Evolutionary conservation across 2,329 filamentous ascomycete species (phyloP).

Genomic region (Clarireedia homoeocarpa): DNA sequence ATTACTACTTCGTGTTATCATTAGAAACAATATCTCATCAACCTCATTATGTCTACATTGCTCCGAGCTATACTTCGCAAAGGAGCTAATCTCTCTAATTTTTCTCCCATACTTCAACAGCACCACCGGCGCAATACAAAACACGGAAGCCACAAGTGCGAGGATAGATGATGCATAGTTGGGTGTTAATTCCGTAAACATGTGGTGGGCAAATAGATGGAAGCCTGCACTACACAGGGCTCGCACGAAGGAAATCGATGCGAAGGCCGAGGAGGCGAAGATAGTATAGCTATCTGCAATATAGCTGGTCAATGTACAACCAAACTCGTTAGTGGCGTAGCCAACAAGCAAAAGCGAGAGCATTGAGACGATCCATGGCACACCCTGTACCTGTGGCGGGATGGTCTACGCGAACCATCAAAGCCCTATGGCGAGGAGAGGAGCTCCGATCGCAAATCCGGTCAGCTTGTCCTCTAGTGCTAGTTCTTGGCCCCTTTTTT

Average conservation of each 20-base stretch:
- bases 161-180: conserved; percentile 35
- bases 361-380: conserved; percentile 35
- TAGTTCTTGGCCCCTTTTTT: background rate
- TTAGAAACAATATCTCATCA: background rate
- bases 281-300: conserved; percentile 37
- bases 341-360: conserved; percentile 37
- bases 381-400: conserved; percentile 30
- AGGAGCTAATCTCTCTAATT: background rate
- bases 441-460: conserved; percentile 38
- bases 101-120: conserved; percentile 30
- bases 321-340: conserved; percentile 40
- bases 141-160: conserved; percentile 34
- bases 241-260: conserved; percentile 34
- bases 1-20: background rate
- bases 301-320: conserved; percentile 34
- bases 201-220: conserved; percentile 33
- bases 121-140: conserved; percentile 32
- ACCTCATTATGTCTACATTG: background rate
- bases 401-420: conserved; percentile 41
- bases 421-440: conserved; percentile 35
- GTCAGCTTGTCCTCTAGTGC: conserved; percentile 40
- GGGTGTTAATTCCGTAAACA: conserved; percentile 33
- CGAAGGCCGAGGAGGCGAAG: conserved; percentile 37
- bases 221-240: conserved; percentile 33
- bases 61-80: background rate